Base-by-base conservation (phyloP, 2,329 filamentous ascomycete genomes). In the Sphaerostilbella broomeana region DNA sequence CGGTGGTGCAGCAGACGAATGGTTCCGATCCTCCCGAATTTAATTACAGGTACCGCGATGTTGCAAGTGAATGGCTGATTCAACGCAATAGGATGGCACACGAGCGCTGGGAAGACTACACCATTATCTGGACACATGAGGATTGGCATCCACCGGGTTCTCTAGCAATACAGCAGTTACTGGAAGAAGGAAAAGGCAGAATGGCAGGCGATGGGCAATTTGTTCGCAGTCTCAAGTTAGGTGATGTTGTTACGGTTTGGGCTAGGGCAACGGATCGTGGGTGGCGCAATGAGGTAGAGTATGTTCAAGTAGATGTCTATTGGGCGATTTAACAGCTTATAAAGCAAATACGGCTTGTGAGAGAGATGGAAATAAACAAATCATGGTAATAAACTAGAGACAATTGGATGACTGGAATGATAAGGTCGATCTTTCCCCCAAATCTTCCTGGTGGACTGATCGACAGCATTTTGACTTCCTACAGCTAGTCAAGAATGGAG, bases 201-300 rank as follows among this genome's bases (percentile, higher is more conserved):
- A 65, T 52, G 7, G 75, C 72, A 1, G 69, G 61, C 0, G 65
- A 69, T 36, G 78, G 78, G 1, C 57, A 67, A 26, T 80, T 78
- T 53, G 69, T 82, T 25, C 67, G 71, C 12, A 63, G 58, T 28
- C 52, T 82, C 46, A 69, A 67, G 47, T 47, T 77, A 11, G 78
- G 78, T 1, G 78, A 82, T 48, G 68, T 77, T 13, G 57, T 81
- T 11, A 80, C 76, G 0, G 52, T 81, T 1, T 81, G 77, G 77
- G 76, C 62, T 1, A 77, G 72, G 56, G 67, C 73, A 2, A 66
- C 76, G 44, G 79, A 75, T 41, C 56, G 52, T 0, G 68, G 60
- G 0, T 82, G 78, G 78, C 35, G 40, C 2, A 81, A 81, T 44
- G 35, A 58, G 12, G 55, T 80, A 9, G 53, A 70, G 30, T 63